Conservation (phyloP, 2,329 filamentous ascomycete genomes). For the Aspergillus chevalieri region DNA sequence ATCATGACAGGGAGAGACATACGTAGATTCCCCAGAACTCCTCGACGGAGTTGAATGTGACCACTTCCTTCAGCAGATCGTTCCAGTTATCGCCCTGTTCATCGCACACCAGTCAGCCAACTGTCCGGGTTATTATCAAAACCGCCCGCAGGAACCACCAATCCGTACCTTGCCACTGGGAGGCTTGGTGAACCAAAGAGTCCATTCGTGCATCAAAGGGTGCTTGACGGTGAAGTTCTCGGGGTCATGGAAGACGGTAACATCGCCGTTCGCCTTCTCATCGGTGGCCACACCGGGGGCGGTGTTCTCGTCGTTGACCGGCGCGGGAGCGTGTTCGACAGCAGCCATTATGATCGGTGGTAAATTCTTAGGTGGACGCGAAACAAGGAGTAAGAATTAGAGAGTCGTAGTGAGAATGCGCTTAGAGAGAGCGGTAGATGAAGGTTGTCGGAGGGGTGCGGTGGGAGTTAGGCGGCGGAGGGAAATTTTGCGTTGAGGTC, state of each 20-base stretch:
- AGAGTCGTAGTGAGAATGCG: conserved; percentile 5
- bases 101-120: conserved; percentile 10
- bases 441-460: conserved; percentile 6
- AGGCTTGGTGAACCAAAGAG: conserved; percentile 98
- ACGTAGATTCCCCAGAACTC: conserved; percentile 99
- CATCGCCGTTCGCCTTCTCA: conserved; percentile 44
- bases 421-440: conserved; percentile 1
- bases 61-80: conserved; percentile 94
- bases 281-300: conserved; percentile 45
- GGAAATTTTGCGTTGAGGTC: conserved; percentile 17
- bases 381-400: conserved; percentile 2
- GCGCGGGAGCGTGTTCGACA: conserved; percentile 29
- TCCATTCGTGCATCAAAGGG: conserved; percentile 95
- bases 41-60: conserved; percentile 96
- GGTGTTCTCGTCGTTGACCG: conserved; percentile 49
- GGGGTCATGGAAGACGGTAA: conserved; percentile 96
- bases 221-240: conserved; percentile 99
- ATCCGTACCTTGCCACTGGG: conserved; percentile 78
- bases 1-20: conserved; percentile 39
- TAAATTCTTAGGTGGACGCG: conserved; percentile 4
- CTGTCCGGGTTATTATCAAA: neutral
- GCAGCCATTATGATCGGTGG: conserved; percentile 29
- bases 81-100: conserved; percentile 93
- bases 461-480: conserved; percentile 10
- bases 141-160: neutral